Conservation (phyloP, 495 filamentous ascomycete genomes). For the Astrothelium macrocarpum region DNA sequence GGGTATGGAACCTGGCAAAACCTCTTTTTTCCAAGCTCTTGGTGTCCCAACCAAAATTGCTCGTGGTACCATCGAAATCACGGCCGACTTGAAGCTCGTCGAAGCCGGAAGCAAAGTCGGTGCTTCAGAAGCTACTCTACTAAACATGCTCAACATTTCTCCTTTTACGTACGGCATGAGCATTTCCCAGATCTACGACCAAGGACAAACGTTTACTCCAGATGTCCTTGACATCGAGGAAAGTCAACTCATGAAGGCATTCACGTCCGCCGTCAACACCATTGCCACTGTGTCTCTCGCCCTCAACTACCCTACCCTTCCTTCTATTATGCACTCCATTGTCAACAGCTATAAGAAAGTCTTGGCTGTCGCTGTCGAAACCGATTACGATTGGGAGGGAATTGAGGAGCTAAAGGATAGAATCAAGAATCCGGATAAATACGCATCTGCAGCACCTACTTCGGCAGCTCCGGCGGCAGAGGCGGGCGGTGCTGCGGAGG, state of each 20-base stretch:
- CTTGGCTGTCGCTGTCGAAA: conserved; percentile 79
- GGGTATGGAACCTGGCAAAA: conserved; percentile 99
- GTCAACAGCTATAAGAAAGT: conserved; percentile 98
- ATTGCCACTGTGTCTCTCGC: conserved; percentile 88
- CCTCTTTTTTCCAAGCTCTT: conserved; percentile 99
- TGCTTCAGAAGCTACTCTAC: conserved; percentile 92
- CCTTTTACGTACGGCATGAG: conserved; percentile 99
- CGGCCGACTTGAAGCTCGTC: conserved; percentile 92
- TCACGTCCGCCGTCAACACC: conserved; percentile 72
- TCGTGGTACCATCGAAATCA: conserved; percentile 99
- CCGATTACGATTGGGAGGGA: conserved; percentile 88
- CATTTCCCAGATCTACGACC: conserved; percentile 89
- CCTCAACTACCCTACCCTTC: conserved; percentile 89
- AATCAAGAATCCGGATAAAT: conserved; percentile 95
- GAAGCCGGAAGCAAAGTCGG: conserved; percentile 90
- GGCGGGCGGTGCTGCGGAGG: conserved; percentile 36
- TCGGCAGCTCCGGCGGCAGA: conserved; percentile 42
- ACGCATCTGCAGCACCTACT: conserved; percentile 67
- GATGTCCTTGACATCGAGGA: conserved; percentile 87
- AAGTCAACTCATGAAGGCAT: conserved; percentile 75
- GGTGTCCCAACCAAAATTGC: conserved; percentile 99
- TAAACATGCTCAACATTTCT: conserved; percentile 99
- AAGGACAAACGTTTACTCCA: conserved; percentile 80
- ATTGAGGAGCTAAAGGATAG: conserved; percentile 98
- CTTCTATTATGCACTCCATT: conserved; percentile 87